Base-by-base conservation (phyloP, 345 rosid genomes). In the Pseudoturritis turrita region DNA sequence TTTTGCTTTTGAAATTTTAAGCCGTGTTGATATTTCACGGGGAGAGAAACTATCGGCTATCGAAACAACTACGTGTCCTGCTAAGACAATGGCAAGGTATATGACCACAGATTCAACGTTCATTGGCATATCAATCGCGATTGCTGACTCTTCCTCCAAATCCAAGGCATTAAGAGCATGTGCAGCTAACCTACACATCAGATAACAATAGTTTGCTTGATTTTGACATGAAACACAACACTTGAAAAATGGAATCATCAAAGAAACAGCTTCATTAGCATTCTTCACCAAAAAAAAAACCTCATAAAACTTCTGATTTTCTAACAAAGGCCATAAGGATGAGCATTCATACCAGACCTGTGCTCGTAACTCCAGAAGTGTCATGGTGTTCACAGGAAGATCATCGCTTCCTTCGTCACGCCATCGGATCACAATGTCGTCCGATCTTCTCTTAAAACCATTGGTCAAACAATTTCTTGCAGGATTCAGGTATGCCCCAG, bases 121-220 rank as follows among this genome's bases (percentile, higher is more conserved):
- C 97, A 91, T 91, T 4, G 99, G 97, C 99, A 95, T 91, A 80
- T 89, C 90, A 46, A 95, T 83, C 6, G 97, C 99, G 47, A 91
- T 83, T 25, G 97, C 88, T 43, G 97, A 91, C 76, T 91, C 97
- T 77, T 67, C 69, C 40, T 80, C 87, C 84, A 89, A 83, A 71
- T 85, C 81, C 73, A 91, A 79, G 26, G 86, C 76, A 74, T 74
- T 68, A 46, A 95, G 84, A 52, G 93, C 96, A 71, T 86, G 71
- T 35, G 99, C 97, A 71, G 82, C 87, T 44, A 81, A 82, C 98
- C 98, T 94, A 73, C 67, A 82, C 29, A 63, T 51, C 4, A 61
- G 11, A 76, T 33, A 60, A 44, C 40, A 60, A 51, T 11, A 11
- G 2, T 39, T 39, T 47, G 11, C 29, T 33, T 64, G 12, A 14